A percentile compares a stretch with the other conserved stretches of the same genome.
Evolutionary conservation across 148 eudicot species (phyloP).

Genomic region (Rhododendron kiyosumense): DNA sequence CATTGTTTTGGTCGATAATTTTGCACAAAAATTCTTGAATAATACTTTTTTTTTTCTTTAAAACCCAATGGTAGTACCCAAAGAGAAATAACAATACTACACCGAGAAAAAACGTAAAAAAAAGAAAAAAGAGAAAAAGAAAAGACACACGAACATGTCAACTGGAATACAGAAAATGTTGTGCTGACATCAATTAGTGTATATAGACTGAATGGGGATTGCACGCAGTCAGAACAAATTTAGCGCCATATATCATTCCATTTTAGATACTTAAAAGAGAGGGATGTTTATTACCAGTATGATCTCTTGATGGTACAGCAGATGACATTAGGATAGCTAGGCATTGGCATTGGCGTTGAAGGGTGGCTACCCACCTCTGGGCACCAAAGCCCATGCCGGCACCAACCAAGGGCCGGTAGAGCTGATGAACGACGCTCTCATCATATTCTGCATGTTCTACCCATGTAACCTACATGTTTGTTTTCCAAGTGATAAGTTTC

Average conservation of each 20-base stretch:
- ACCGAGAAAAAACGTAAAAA: not conserved
- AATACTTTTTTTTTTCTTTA: not conserved
- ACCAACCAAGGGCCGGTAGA: constrained; percentile 67
- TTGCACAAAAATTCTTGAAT: not conserved
- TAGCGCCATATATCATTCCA: not conserved
- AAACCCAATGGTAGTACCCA: not conserved
- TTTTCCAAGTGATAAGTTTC: not conserved
- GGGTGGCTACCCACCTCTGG: constrained; percentile 85
- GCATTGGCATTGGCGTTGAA: constrained; percentile 94
- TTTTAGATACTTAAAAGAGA: not conserved
- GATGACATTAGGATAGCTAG: constrained; percentile 90
- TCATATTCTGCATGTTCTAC: constrained; percentile 90
- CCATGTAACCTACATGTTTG: constrained; percentile 74
- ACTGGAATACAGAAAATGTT: too few relatives aligned
- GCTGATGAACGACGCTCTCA: constrained; percentile 67
- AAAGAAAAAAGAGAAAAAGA: too few relatives aligned
- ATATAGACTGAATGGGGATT: too few relatives aligned
- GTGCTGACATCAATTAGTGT: not conserved
- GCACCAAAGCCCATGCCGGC: constrained; percentile 96
- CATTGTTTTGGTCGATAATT: not conserved
- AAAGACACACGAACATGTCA: not conserved
- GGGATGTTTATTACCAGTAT: constrained; percentile 38
- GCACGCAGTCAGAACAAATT: not conserved
- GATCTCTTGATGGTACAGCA: constrained; percentile 51
- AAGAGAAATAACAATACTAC: not conserved